Evolutionary conservation across 495 filamentous ascomycete genomes (phyloP), one percentile per base, ranked within the genome.

Genomic region (Saxophila tyrrhenica): DNA sequence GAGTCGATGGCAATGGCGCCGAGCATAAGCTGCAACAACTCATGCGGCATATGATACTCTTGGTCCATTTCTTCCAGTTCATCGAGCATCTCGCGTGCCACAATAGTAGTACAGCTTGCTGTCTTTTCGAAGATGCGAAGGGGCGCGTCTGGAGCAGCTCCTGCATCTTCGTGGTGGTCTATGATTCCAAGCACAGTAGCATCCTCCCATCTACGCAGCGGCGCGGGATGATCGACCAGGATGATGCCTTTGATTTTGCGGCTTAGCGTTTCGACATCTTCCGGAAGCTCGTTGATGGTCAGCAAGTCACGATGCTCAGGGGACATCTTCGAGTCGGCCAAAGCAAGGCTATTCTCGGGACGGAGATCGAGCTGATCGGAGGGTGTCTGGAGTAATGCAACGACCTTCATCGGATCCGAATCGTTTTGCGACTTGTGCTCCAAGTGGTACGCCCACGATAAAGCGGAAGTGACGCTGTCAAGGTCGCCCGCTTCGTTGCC

Each of bases 41-140:
- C 62, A 42, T 65, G 62, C 17, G 62, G 62, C 59, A 65, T 57
- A 25, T 65, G 62, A 43, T 65, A 65, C 29, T 65, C 62, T 29
- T 60, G 50, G 1, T 49, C 38, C 9, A 65, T 35, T 47, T 57
- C 41, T 48, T 62, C 62, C 0, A 65, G 60, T 44, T 65, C 62
- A 46, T 65, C 54, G 19, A 65, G 60, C 62, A 65, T 65, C 35
- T 60, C 52, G 0, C 62, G 56, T 3, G 59, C 59, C 0, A 65
- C 62, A 43, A 65, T 52, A 0, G 62, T 60, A 1, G 59, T 62
- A 43, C 62, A 65, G 39, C 52, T 57, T 2, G 62, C 62, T 7
- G 55, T 54, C 44, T 58, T 54, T 47, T 65, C 59, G 51, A 62
- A 65, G n/a, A 65, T 56, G 19, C 62, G 19, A 3, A 59, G 62